phyloP scores from a whole-genome alignment of 108 stramenopile genomes.

The Cyclotella kingstonii region DNA sequence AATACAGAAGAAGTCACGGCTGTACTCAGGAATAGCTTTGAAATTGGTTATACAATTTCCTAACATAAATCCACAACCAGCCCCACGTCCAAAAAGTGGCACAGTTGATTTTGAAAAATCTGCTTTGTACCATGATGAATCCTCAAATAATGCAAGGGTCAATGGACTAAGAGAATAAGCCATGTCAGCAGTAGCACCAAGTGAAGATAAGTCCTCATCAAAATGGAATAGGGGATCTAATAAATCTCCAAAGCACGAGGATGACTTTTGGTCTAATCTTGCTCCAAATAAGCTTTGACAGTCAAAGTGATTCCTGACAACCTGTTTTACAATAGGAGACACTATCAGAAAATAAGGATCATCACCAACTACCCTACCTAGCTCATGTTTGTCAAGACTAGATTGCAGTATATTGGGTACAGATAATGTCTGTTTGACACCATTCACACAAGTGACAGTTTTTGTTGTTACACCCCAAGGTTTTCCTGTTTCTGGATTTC shows the following conservation, averaged over 20 bases:
- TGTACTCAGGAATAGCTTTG: constrained; percentile 34
- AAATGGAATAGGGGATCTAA: constrained; percentile 41
- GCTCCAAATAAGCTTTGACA: constrained; percentile 43
- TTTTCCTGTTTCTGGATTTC: constrained; percentile 69
- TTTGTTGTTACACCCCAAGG: constrained; percentile 27
- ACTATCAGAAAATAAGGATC: constrained; percentile 33
- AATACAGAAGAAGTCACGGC: constrained; percentile 43
- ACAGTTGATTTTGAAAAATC: constrained; percentile 41
- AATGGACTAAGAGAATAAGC: constrained; percentile 39
- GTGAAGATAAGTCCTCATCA: constrained; percentile 30
- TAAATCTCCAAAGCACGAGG: constrained; percentile 62
- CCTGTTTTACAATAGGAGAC: constrained; percentile 43
- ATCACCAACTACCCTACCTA: not conserved
- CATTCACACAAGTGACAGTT: constrained; percentile 43
- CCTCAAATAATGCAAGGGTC: constrained; percentile 46
- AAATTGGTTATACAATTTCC: constrained; percentile 33
- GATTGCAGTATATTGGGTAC: constrained; percentile 38
- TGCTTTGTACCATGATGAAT: constrained; percentile 61
- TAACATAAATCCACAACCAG: constrained; percentile 48
- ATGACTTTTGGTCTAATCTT: constrained; percentile 24
- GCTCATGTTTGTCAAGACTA: constrained; percentile 12
- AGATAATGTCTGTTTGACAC: constrained; percentile 11
- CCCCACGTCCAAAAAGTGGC: constrained; percentile 43
- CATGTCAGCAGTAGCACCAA: constrained; percentile 34
- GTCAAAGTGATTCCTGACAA: constrained; percentile 49